phyloP scores from a whole-genome alignment of 352 stramenopile species.

The Poterioochromonas sp. region DNA sequence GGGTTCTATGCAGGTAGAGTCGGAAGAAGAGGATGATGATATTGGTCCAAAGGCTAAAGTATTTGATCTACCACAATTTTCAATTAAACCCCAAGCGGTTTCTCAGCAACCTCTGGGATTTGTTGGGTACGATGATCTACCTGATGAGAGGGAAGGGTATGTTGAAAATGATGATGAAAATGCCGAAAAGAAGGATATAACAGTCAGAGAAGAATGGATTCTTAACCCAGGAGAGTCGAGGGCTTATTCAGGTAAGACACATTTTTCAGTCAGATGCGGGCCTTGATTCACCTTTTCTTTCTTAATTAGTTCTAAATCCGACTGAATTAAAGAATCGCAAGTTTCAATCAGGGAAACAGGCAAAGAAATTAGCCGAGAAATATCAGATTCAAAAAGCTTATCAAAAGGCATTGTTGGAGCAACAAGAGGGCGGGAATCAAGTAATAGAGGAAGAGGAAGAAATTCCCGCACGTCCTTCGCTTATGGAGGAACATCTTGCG shows the following conservation, averaged over 20 bases:
- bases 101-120: not conserved
- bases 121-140: not conserved
- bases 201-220: constrained; percentile 4
- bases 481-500: constrained; percentile 15
- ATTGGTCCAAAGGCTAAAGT: not conserved
- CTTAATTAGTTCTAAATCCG: not conserved
- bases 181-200: not conserved
- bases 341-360: constrained; percentile 21
- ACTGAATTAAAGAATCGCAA: not conserved
- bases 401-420: not conserved
- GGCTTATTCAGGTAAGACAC: not conserved
- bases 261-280: no score
- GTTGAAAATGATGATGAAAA: not conserved
- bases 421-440: not conserved
- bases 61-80: not conserved
- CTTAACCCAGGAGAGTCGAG: not conserved
- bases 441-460: not conserved
- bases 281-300: not conserved
- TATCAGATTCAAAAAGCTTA: constrained; percentile 12
- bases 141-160: not conserved
- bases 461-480: not conserved
- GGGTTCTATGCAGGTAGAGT: not conserved
- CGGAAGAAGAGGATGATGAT: constrained; percentile 1
- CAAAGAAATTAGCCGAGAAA: constrained; percentile 19
- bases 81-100: not conserved